Base-by-base conservation (phyloP, 805 yeast species). In the Crinitomyces ghanaensis region DNA sequence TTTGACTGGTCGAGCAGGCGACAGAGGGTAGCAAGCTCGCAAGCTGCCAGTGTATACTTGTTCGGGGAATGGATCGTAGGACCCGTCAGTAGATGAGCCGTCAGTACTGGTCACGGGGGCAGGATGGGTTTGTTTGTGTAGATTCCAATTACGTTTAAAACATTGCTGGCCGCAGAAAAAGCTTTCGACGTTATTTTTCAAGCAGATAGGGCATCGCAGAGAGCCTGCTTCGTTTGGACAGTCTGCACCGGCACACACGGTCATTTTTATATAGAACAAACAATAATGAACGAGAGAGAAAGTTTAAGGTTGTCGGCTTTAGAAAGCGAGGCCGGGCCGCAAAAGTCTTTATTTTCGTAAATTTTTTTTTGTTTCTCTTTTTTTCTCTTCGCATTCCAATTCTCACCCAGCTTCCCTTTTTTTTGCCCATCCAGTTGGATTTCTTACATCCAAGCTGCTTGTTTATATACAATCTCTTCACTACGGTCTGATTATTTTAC, bases 141-240 rank as follows among this genome's bases (percentile, higher is more conserved):
- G 34, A 16, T 44, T 22, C 60, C 60, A 56, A 45, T 54, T 54
- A n/a, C 77, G 60, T 51, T 79, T 73, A 62, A 83, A 88, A 57
- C 98, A 88, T 1, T 60, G 59, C 44, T 86, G 94, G 50, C 75
- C 69, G 61, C 98, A 91, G 58, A 88, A 91, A 13, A 67, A 67
- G 31, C 71, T 62, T 26, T 66, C 62, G 31, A 71, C 46, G 11
- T 74, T 82, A 39, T 66, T 67, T 51, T 91, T 86, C 41, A 91
- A 59, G 57, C 98, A 91, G 11, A 86, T 65, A 0, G 98, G 98
- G 56, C 98, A 91, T 53, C 85, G 85, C 44, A 91, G 63, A 14
- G 93, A 78, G 3, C 63, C 63, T 9, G 95, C 85, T 23, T 66
- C 69, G 48, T 84, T 85, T 14, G 91, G 91, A 63, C 98, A 91